Conservation (phyloP, 257 asterid species). For the Solanum stenotomum region DNA sequence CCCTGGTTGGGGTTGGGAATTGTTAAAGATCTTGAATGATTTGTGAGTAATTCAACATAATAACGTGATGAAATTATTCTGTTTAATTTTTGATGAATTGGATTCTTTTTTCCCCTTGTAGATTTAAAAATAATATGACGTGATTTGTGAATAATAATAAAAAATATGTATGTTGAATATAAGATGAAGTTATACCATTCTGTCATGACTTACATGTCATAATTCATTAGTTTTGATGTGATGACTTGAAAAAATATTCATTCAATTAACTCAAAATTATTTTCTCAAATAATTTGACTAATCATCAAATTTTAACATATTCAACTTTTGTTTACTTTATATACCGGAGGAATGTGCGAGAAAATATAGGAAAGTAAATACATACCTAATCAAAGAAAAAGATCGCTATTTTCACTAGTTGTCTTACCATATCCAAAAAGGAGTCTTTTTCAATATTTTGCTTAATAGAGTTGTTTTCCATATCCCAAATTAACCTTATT, state of each 20-base stretch:
- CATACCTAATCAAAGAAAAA: too few relatives aligned
- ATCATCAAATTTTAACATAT: too few relatives aligned
- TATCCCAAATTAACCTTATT: too few relatives aligned
- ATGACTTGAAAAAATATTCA: background rate
- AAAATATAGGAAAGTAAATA: too few relatives aligned
- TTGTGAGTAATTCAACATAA: background rate
- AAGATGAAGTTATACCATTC: background rate
- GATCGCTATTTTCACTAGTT: too few relatives aligned
- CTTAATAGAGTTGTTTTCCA: too few relatives aligned
- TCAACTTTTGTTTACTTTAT: too few relatives aligned
- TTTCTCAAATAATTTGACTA: too few relatives aligned
- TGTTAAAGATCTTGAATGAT: background rate
- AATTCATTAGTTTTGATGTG: background rate
- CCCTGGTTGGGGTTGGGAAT: background rate
- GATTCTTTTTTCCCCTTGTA: background rate
- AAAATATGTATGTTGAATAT: background rate
- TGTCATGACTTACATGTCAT: background rate
- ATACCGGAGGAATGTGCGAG: too few relatives aligned
- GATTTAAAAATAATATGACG: background rate
- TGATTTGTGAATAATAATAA: background rate
- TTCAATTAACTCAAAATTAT: background rate
- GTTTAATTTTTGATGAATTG: background rate
- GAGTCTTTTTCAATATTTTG: too few relatives aligned
- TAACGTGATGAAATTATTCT: background rate
- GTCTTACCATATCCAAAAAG: too few relatives aligned